phyloP scores from a whole-genome alignment of 352 stramenopile genomes.

The Globisporangium splendens region DNA sequence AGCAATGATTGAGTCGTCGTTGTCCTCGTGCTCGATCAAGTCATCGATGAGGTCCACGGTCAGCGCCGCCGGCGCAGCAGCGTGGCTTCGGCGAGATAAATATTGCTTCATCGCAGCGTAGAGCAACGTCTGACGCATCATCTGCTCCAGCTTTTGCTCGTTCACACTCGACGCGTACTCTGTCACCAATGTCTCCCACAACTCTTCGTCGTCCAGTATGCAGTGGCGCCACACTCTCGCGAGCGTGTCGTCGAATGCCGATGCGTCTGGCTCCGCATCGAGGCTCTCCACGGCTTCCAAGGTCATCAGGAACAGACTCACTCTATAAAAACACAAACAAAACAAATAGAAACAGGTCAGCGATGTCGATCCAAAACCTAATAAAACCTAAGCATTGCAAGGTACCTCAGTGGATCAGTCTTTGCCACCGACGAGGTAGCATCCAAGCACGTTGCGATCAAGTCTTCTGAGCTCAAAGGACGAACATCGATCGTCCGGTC shows the following conservation, averaged over 20 bases:
- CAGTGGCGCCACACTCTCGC: slow-evolving; percentile 52
- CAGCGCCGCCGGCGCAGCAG: slow-evolving; percentile 23
- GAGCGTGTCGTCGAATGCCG: slow-evolving; percentile 37
- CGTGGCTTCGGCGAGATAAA: slow-evolving; percentile 21
- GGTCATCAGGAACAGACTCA: slow-evolving; percentile 65
- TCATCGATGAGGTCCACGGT: slow-evolving; percentile 65
- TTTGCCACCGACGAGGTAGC: slow-evolving; percentile 33
- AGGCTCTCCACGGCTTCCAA: slow-evolving; percentile 66
- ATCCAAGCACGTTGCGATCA: slow-evolving; percentile 50
- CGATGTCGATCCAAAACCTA: not conserved
- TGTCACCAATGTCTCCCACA: slow-evolving; percentile 52
- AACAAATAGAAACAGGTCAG: not conserved
- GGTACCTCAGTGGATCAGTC: slow-evolving; percentile 55
- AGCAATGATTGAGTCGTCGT: slow-evolving; percentile 44
- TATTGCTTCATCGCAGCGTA: slow-evolving; percentile 63
- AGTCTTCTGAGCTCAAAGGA: slow-evolving; percentile 37
- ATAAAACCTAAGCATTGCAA: not conserved
- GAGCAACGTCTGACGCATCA: slow-evolving; percentile 73
- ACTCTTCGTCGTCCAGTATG: slow-evolving; percentile 43
- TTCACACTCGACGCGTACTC: slow-evolving; percentile 56
- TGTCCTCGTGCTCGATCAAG: slow-evolving; percentile 49
- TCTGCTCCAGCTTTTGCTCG: slow-evolving; percentile 51
- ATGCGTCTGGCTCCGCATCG: slow-evolving; percentile 27
- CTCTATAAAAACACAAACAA: slow-evolving; percentile 22
- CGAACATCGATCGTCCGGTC: slow-evolving; percentile 29